Percentiles rank a stretch among this genome's conserved stretches.
phyloP scores from a whole-genome alignment of 2,329 filamentous ascomycete genomes.

The Aspergillus persii region DNA sequence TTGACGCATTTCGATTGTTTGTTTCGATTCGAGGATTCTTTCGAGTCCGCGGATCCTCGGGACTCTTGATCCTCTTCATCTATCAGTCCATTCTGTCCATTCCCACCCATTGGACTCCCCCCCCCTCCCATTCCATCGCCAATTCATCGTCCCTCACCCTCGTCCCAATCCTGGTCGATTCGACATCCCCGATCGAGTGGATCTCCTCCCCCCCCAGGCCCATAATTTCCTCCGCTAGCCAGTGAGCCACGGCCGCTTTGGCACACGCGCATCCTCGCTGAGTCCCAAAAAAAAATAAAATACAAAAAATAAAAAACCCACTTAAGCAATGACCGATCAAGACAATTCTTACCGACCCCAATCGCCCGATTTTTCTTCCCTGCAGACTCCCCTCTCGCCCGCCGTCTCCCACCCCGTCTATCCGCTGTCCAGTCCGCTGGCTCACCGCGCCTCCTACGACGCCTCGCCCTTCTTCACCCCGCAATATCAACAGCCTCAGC shows the following conservation, averaged over 20 bases:
- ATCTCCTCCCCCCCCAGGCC: neutral
- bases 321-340: slow-evolving; percentile 44
- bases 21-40: too few relatives aligned
- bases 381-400: slow-evolving; percentile 42
- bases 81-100: too few relatives aligned
- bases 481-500: slow-evolving; percentile 28
- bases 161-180: too few relatives aligned
- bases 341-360: slow-evolving; percentile 47
- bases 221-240: slow-evolving; percentile 12
- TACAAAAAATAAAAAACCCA: slow-evolving; percentile 2
- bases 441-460: slow-evolving; percentile 46
- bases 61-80: too few relatives aligned
- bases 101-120: too few relatives aligned
- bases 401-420: slow-evolving; percentile 30
- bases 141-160: too few relatives aligned
- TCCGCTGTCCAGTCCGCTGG: slow-evolving; percentile 33
- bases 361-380: slow-evolving; percentile 53
- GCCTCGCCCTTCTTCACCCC: slow-evolving; percentile 46
- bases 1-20: too few relatives aligned
- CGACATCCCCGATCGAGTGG: too few relatives aligned
- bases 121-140: too few relatives aligned
- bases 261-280: slow-evolving; percentile 15
- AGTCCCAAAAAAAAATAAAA: neutral
- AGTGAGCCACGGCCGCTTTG: slow-evolving; percentile 3
- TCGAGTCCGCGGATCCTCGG: too few relatives aligned